Percentiles rank a stretch among this genome's conserved stretches.
These are phyloP conservation scores for Litchi chinensis DNA, from an alignment of 345 rosid species.

Conservation along the genomic window DNA sequence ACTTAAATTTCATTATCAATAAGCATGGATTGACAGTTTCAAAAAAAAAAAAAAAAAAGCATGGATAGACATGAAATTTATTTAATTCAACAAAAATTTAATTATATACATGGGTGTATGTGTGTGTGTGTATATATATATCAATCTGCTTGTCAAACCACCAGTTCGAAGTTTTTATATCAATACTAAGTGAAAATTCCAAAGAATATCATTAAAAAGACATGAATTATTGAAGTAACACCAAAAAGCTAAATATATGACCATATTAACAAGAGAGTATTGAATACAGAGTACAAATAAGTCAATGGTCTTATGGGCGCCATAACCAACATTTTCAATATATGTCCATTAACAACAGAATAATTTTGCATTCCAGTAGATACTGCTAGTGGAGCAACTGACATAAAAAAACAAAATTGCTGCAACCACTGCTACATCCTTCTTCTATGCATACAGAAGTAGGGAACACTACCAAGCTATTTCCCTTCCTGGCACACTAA, in stretches of 20 bases:
- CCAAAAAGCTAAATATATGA: neutral
- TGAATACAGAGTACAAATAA: neutral
- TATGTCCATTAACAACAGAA: neutral
- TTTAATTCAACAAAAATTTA: no score
- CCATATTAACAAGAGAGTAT: neutral
- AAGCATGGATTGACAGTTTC: no score
- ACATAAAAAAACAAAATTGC: conserved; percentile 48
- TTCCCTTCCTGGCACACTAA: conserved; percentile 3
- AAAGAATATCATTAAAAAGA: no score
- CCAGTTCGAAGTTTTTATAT: no score
- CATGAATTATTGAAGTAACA: no score
- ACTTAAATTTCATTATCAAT: no score
- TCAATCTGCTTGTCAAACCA: no score
- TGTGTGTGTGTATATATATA: no score
- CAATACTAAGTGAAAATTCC: no score
- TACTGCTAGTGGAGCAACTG: conserved; percentile 42
- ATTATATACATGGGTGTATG: no score
- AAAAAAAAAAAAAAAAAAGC: no score
- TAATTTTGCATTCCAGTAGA: neutral
- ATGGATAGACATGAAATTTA: no score
- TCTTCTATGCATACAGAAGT: conserved; percentile 8
- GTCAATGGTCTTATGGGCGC: neutral
- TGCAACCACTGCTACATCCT: conserved; percentile 36
- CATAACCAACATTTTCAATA: neutral
- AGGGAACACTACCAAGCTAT: neutral